phyloP scores from a whole-genome alignment of 2,329 filamentous ascomycete genomes.

The Fusarium ambrosium region DNA sequence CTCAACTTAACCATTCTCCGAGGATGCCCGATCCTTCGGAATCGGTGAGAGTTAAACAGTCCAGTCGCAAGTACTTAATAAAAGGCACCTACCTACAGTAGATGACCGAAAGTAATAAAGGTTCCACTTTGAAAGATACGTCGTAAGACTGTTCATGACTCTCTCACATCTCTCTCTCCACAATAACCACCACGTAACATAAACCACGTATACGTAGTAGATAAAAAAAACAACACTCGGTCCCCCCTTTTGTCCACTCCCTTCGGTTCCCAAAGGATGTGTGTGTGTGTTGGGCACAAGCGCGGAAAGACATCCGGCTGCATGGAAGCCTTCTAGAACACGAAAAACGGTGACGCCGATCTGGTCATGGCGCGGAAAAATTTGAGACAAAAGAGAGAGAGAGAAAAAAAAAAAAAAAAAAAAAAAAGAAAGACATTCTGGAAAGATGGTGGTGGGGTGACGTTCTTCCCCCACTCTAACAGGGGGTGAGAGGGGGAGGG shows the following conservation, averaged over 20 bases:
- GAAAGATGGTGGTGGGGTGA: slow-evolving; percentile 1
- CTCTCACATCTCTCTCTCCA: background rate
- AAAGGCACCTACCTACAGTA: background rate
- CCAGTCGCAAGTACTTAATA: background rate
- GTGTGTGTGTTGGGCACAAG: background rate
- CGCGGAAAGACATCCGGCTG: background rate
- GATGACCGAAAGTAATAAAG: background rate
- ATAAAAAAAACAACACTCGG: background rate
- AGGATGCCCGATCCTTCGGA: background rate
- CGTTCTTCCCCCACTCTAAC: background rate
- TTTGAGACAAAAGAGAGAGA: background rate
- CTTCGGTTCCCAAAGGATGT: background rate
- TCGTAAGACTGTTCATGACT: background rate
- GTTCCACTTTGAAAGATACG: background rate
- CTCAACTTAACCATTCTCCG: background rate
- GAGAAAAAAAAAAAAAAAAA: background rate
- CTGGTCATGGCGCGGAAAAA: slow-evolving; percentile 1
- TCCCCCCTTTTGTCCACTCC: background rate
- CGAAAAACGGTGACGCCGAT: background rate
- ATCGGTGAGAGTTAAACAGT: background rate
- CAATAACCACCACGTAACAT: background rate
- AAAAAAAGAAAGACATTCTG: background rate
- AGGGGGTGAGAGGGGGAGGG: background rate
- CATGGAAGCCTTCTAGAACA: slow-evolving; percentile 4
- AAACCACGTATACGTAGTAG: background rate